Evolutionary conservation across 2,329 filamentous ascomycete species (phyloP), one percentile per base, ranked within the genome.

Genomic region (Botrytis cinerea): DNA sequence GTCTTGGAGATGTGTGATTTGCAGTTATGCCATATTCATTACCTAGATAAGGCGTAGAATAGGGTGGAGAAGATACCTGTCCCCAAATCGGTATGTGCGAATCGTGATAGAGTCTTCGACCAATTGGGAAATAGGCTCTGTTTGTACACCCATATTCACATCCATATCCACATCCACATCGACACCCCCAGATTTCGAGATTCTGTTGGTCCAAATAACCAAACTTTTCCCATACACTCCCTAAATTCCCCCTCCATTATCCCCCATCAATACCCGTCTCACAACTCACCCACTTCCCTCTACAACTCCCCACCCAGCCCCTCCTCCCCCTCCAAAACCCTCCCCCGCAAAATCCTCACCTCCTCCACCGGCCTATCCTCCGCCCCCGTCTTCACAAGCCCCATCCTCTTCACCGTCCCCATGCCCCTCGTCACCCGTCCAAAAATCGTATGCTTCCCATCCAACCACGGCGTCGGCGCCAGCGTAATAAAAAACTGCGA

Each of bases 401-500:
- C 96, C 89, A 99, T 93, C 77, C 94, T 88, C 85, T 93, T 91
- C 43, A 98, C 90, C n/a, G 95, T 87, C 73, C 88, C 86, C 87
- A 98, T 89, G 0, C 96, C 96, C 72, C 84, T 88, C 84, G 92
- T 95, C 57, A 99, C 94, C 71, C 95, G 86, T 1, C 96, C 96
- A 81, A 99, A 99, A 77, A 99, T 97, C 18, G 95, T 97, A 82
- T 99, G 95, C 83, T 97, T 98, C 35, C 95, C 94, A 83, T 99
- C 96, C 74, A 99, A 84, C 95, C 95, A 98, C 0, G 96, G 96
- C 25, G 96, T 95, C 7, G 95, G 95, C 12, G 94, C 95, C 48
- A 98, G 86, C 0, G 96, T 98, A 77, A 99, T 90, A 82, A 98
- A 98, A 84, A 98, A 99, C 84, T 98, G 96, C 74, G 90, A 93